phyloP scores from a whole-genome alignment of 2,329 filamentous ascomycete genomes.

The Drechslerella coelobrocha region DNA sequence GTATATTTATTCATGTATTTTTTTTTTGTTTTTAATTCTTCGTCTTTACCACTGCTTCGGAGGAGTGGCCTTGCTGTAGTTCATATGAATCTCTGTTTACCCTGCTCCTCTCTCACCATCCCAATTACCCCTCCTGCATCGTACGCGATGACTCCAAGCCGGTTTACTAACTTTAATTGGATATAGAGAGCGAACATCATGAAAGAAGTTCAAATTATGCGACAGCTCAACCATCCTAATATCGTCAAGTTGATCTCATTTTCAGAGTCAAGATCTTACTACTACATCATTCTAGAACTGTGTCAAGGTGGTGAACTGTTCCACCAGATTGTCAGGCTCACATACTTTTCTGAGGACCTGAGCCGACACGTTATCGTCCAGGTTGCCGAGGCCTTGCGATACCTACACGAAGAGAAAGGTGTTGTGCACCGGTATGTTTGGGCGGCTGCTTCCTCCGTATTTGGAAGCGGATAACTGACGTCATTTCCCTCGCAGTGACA shows the following conservation, averaged over 20 bases:
- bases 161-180: conserved; percentile 51
- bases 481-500: conserved; percentile 70
- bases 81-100: conserved; percentile 19
- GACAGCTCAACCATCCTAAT: conserved; percentile 92
- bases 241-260: conserved; percentile 94
- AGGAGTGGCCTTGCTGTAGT: conserved; percentile 34
- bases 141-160: neutral
- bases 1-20: conserved; percentile 58
- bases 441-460: conserved; percentile 22
- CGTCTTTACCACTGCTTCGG: conserved; percentile 11
- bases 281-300: conserved; percentile 95
- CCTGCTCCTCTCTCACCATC: conserved; percentile 20
- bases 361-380: conserved; percentile 93
- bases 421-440: conserved; percentile 88
- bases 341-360: conserved; percentile 96
- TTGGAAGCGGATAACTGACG: conserved; percentile 57
- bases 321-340: conserved; percentile 96
- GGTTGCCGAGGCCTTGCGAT: conserved; percentile 91
- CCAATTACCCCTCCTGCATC: conserved; percentile 23
- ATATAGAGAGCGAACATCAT: conserved; percentile 90
- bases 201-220: conserved; percentile 99
- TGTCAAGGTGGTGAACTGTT: conserved; percentile 96
- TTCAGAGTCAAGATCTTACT: conserved; percentile 90
- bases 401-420: conserved; percentile 90
- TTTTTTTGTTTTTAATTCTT: conserved; percentile 8